Base-by-base conservation (phyloP, 768 basidiomycete species). In the Crepidotus variabilis region DNA sequence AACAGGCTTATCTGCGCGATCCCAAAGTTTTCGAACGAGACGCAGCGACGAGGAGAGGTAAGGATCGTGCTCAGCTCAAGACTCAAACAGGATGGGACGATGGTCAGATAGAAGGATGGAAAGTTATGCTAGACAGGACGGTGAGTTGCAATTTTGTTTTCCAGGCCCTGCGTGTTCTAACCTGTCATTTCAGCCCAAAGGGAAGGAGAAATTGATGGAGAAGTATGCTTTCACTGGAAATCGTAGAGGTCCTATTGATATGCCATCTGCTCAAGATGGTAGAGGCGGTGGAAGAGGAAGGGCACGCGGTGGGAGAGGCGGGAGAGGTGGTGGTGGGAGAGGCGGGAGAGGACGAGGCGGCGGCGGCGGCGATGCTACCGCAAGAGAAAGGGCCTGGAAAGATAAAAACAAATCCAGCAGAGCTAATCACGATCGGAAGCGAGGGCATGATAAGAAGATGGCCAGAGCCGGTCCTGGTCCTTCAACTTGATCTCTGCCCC, bases 21-120 rank as follows among this genome's bases (percentile, higher is more conserved):
- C 82, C 86, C 4, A 84, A 81, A 54, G 60, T 91, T 20, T 97
- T 97, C 65, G 84, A 90, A 21, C 76, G 92, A 9, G 90, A 93
- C 69, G 81, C 79, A 0, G 75, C 75, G 43, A 95, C 92, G 16
- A 70, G 92, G 53, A 74, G 88, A 57, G 80, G 87, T 58, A 87
- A 88, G 63, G 77, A 78, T 0, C 74, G 95, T 23, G 75, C 72
- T 1, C 84, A 88, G 43, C 73, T 98, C 54, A 84, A 79, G 61
- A 74, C 78, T 20, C 78, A 82, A 61, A 96, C 92, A 34, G 86
- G 88, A 10, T 90, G 87, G 85, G 74, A 68, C 9, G 85, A 97
- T 64, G 88, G 88, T 61, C 94, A 96, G 65, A 85, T 97, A 23
- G 94, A 97, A 69, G 94, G 94, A 0, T 97, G 94, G 94, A 81